Conservation (phyloP, 139 green algal species). For the Astrephomene gubernaculifera region DNA sequence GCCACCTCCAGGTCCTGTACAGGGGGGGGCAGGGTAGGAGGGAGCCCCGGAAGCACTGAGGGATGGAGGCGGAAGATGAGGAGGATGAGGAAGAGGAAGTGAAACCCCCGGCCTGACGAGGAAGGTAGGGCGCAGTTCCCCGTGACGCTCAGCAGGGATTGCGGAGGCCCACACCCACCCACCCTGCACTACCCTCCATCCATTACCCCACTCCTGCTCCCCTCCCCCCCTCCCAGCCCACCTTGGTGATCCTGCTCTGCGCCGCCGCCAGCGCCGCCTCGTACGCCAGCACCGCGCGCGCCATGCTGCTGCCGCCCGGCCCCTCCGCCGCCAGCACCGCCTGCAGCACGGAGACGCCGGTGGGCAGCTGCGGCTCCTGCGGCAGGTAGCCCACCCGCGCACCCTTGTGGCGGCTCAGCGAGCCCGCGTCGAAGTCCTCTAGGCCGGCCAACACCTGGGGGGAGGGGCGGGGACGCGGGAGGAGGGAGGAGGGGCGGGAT, state of each 20-base stretch:
- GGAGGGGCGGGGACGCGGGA: not conserved
- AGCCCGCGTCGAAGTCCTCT: constrained; percentile 25
- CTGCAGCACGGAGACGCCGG: constrained; percentile 49
- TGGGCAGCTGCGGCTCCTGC: constrained; percentile 63
- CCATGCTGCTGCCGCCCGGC: constrained; percentile 53
- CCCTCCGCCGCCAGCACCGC: constrained; percentile 64
- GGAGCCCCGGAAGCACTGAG: not conserved
- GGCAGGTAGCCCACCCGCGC: constrained; percentile 65
- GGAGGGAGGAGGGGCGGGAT: constrained; percentile 9
- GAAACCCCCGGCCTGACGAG: no score
- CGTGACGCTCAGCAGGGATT: no score
- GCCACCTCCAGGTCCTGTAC: constrained; percentile 66
- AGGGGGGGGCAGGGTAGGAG: not conserved
- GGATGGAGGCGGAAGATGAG: no score
- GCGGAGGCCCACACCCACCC: not conserved
- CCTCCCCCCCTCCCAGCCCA: not conserved
- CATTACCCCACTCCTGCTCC: not conserved
- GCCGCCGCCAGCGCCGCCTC: constrained; percentile 44
- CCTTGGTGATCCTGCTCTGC: constrained; percentile 51
- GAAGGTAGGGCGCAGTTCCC: no score
- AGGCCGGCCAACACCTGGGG: constrained; percentile 7
- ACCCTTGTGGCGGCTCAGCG: constrained; percentile 38
- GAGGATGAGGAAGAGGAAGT: no score
- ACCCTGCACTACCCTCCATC: not conserved
- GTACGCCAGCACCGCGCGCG: constrained; percentile 58